phyloP scores from a whole-genome alignment of 2,329 filamentous ascomycete genomes.

The Diaporthe eres region DNA sequence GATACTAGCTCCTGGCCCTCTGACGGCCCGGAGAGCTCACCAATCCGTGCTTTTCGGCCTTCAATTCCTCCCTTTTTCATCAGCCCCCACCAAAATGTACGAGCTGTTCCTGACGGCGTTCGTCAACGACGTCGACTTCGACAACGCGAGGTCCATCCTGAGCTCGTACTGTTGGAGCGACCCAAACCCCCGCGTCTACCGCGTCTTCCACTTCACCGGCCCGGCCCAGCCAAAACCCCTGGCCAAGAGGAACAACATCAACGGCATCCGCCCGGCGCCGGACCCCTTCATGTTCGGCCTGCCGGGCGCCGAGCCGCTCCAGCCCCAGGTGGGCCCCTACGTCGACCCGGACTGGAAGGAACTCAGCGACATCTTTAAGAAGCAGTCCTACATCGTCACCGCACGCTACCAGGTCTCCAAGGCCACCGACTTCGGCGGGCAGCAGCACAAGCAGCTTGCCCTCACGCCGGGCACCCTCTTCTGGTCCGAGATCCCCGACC shows the following conservation, averaged over 20 bases:
- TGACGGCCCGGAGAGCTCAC: neutral
- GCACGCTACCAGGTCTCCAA: constrained; percentile 67
- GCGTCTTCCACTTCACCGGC: constrained; percentile 69
- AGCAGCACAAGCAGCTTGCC: constrained; percentile 43
- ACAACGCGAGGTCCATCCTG: constrained; percentile 65
- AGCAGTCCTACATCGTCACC: constrained; percentile 71
- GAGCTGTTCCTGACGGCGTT: constrained; percentile 71
- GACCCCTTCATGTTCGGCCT: constrained; percentile 38
- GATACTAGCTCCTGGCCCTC: neutral
- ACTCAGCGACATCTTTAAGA: constrained; percentile 66
- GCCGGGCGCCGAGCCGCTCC: constrained; percentile 28
- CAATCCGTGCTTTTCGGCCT: neutral
- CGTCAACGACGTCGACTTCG: constrained; percentile 65
- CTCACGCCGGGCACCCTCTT: constrained; percentile 61
- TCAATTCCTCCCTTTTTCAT: neutral
- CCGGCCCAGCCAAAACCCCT: constrained; percentile 46
- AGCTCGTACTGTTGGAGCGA: constrained; percentile 71
- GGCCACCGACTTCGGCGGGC: constrained; percentile 61
- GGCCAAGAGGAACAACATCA: constrained; percentile 45
- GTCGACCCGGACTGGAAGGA: constrained; percentile 60
- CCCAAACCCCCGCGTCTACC: constrained; percentile 63
- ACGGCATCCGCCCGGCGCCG: constrained; percentile 35
- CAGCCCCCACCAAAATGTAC: constrained; percentile 59
- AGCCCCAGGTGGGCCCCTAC: neutral
- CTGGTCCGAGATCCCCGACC: constrained; percentile 74